Evolutionary conservation across 1,139 yeast species (phyloP).

Genomic region (Debaryomycetaceae sp.): DNA sequence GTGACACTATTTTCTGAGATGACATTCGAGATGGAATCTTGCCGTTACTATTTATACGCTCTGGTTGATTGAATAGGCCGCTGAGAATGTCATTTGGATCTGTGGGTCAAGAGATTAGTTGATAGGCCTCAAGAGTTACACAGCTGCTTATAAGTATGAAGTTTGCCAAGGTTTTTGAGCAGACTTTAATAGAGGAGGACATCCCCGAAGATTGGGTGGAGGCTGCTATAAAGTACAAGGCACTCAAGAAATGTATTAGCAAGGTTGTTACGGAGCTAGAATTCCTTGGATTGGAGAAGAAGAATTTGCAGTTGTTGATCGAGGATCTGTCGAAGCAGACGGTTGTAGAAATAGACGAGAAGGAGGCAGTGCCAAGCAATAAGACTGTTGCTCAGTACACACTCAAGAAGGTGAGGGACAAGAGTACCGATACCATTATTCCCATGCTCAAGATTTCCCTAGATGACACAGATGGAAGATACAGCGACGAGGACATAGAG

Average conservation of each 20-base stretch:
- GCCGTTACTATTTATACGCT: no score
- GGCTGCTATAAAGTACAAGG: constrained; percentile 69
- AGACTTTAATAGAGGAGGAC: constrained; percentile 55
- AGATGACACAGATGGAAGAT: constrained; percentile 28
- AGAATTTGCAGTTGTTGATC: constrained; percentile 43
- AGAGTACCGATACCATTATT: constrained; percentile 18
- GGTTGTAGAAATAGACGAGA: constrained; percentile 29
- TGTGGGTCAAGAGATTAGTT: no score
- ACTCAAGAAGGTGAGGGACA: constrained; percentile 26
- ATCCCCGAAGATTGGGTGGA: constrained; percentile 69
- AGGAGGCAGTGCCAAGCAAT: constrained; percentile 33
- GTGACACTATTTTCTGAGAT: no score
- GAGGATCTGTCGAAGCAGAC: constrained; percentile 22
- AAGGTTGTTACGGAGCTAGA: constrained; percentile 60
- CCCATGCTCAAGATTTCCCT: constrained; percentile 39
- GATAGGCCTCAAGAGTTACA: no score
- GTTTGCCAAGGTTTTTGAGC: constrained; percentile 69
- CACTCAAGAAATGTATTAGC: constrained; percentile 62
- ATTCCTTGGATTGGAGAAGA: constrained; percentile 49
- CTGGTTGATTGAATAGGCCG: no score
- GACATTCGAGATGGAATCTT: no score
- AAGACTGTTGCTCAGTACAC: constrained; percentile 45
- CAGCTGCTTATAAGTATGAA: constrained; percentile 40
- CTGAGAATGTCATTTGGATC: no score
- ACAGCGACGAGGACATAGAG: constrained; percentile 35